Evolutionary conservation across 2,329 filamentous ascomycete genomes (phyloP).

Genomic region (Colletotrichum coccodes): DNA sequence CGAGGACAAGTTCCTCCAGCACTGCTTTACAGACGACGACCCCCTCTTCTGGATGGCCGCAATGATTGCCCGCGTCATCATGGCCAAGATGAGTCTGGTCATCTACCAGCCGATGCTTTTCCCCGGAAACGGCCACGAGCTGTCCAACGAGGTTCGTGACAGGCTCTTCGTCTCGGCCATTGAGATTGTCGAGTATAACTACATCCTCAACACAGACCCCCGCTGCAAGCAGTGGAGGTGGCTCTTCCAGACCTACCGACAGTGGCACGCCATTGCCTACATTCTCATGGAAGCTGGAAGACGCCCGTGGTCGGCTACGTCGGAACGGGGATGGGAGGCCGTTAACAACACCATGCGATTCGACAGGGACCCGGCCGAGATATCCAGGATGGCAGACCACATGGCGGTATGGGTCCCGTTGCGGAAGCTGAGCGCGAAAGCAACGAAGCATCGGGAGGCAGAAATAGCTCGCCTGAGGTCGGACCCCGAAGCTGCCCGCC

Average conservation of each 20-base stretch:
- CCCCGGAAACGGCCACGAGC: constrained; percentile 62
- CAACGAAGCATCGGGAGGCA: constrained; percentile 59
- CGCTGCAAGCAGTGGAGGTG: constrained; percentile 58
- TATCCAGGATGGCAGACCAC: constrained; percentile 56
- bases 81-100: constrained; percentile 82
- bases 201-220: constrained; percentile 71
- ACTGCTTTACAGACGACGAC: constrained; percentile 55
- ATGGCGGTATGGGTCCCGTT: constrained; percentile 64
- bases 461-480: constrained; percentile 60
- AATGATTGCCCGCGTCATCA: constrained; percentile 75
- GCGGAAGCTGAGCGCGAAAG: constrained; percentile 63
- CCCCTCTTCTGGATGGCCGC: constrained; percentile 75
- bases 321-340: constrained; percentile 61
- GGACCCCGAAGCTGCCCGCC: constrained; percentile 58
- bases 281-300: constrained; percentile 57
- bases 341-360: constrained; percentile 50
- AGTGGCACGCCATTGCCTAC: constrained; percentile 63
- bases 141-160: constrained; percentile 72
- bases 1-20: constrained; percentile 63
- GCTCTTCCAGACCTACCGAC: constrained; percentile 61
- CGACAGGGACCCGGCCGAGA: constrained; percentile 51
- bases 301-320: constrained; percentile 59
- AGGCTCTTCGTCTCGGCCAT: constrained; percentile 78
- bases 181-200: constrained; percentile 77
- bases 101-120: constrained; percentile 80